phyloP scores from a whole-genome alignment of 805 yeast species.

The Wickerhamomyces tratensis region DNA sequence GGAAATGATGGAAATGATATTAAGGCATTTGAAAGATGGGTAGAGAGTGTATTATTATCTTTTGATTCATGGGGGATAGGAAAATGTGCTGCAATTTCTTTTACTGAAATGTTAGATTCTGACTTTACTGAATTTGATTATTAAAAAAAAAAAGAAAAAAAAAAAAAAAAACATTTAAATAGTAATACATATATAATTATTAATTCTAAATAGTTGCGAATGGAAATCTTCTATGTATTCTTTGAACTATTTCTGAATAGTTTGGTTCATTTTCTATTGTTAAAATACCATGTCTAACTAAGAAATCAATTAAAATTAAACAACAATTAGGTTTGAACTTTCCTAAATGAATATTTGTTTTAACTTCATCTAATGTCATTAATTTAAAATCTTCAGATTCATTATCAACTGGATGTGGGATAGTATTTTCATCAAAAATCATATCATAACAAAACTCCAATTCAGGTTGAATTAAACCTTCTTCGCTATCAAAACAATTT shows the following conservation, averaged over 20 bases:
- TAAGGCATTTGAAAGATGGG: neutral
- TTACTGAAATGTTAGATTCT: too few relatives aligned
- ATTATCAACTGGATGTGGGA: constrained; percentile 57
- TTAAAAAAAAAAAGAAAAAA: too few relatives aligned
- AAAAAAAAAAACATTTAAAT: too few relatives aligned
- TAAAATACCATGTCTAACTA: constrained; percentile 75
- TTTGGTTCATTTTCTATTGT: constrained; percentile 58
- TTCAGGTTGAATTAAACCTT: constrained; percentile 78
- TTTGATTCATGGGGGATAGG: neutral
- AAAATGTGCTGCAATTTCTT: neutral
- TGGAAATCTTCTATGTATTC: constrained; percentile 62
- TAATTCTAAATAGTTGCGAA: constrained; percentile 36
- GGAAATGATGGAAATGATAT: neutral
- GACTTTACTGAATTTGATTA: too few relatives aligned
- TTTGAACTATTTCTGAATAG: constrained; percentile 45
- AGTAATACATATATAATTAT: too few relatives aligned
- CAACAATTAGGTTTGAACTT: constrained; percentile 91
- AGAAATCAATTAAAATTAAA: constrained; percentile 67
- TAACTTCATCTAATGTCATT: constrained; percentile 50
- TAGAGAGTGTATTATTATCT: neutral
- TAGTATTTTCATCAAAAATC: constrained; percentile 29
- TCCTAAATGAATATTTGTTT: constrained; percentile 35
- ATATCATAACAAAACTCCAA: constrained; percentile 76
- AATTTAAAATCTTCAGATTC: constrained; percentile 71
- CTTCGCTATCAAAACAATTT: constrained; percentile 28